phyloP scores from a whole-genome alignment of 169 alveolate species.

The Plasmodium billcollinsi region DNA sequence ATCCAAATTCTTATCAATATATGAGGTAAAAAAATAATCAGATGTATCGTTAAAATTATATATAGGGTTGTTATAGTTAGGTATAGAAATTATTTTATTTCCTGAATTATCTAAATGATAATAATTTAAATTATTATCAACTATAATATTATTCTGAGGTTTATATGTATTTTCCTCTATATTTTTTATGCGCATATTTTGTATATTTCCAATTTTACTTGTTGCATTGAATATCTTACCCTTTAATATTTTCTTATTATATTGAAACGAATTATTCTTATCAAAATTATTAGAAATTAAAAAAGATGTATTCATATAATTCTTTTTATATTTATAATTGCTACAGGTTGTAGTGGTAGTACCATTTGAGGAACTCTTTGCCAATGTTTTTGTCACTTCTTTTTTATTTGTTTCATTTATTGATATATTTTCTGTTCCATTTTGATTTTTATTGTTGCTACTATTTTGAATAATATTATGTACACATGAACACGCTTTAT shows the following conservation, averaged over 20 bases:
- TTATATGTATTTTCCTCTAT: slow-evolving; percentile 10
- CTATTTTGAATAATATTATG: neutral
- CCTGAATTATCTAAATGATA: neutral
- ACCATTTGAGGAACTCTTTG: slow-evolving; percentile 12
- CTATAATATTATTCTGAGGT: neutral
- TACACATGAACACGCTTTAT: neutral
- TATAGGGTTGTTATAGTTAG: slow-evolving; percentile 2
- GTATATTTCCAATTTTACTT: neutral
- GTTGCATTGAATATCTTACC: neutral
- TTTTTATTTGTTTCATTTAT: neutral
- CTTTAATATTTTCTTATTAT: slow-evolving; percentile 2
- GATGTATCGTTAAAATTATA: slow-evolving; percentile 12
- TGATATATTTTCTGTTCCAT: neutral
- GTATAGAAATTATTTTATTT: slow-evolving; percentile 1
- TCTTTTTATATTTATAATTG: slow-evolving; percentile 23
- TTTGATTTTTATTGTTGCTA: neutral
- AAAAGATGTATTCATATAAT: slow-evolving; percentile 5
- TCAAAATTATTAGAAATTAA: neutral
- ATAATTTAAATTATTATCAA: neutral
- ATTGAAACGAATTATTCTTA: neutral
- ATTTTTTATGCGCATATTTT: neutral
- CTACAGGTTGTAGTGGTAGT: slow-evolving; percentile 19
- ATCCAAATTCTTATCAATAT: neutral
- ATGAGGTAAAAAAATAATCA: neutral
- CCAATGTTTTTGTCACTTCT: no score